Conservation (phyloP, 192 early-diverging fungal genomes). For the Coemansia sp. region DNA sequence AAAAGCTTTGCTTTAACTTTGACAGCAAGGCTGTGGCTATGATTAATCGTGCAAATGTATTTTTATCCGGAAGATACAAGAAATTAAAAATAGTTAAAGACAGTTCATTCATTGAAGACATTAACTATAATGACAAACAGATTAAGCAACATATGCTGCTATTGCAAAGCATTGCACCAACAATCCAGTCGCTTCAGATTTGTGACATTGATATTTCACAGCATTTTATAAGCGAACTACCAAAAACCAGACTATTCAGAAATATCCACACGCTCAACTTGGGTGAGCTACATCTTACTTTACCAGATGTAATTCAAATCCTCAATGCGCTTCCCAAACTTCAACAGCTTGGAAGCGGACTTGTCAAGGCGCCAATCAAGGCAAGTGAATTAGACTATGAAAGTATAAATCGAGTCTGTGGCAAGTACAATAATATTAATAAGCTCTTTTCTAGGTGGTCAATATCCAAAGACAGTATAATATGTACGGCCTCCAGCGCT, state of each 20-base stretch:
- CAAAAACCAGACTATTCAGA: background rate
- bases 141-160: conserved; percentile 5
- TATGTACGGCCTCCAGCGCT: background rate
- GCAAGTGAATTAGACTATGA: background rate
- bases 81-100: background rate
- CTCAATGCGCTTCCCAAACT: background rate
- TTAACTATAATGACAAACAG: conserved; percentile 1
- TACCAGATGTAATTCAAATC: background rate
- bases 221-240: background rate
- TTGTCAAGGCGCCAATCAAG: background rate
- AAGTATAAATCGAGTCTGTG: background rate
- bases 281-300: background rate
- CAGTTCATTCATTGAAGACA: conserved; percentile 2
- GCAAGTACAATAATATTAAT: background rate
- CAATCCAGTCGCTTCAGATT: background rate
- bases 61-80: conserved; percentile 6
- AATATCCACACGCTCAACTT: background rate
- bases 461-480: conserved; percentile 2
- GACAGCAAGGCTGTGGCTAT: background rate
- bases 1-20: conserved; percentile 5
- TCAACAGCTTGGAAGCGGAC: background rate
- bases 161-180: background rate
- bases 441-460: background rate
- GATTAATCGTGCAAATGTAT: background rate
- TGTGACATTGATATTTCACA: conserved; percentile 10